A percentile compares a stretch with the other conserved stretches of the same genome.
Conservation (phyloP, 2,329 filamentous ascomycete species). For the Cyanodermella asteris region DNA sequence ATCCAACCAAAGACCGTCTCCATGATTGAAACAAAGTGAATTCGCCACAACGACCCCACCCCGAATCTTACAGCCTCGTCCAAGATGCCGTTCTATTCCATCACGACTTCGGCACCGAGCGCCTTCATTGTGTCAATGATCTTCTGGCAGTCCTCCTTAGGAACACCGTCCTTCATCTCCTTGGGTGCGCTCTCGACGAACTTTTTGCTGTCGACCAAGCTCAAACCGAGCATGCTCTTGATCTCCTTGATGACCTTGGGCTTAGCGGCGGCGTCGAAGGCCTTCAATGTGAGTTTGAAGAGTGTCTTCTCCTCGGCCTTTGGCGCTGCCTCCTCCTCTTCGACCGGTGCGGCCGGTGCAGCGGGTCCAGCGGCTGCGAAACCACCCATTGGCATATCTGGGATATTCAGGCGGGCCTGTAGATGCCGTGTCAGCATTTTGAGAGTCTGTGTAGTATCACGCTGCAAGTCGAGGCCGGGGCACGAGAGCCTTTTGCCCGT, state of each 20-base stretch:
- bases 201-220: slow-evolving; percentile 98
- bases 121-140: slow-evolving; percentile 88
- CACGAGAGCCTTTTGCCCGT: background rate
- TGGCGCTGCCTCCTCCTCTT: slow-evolving; percentile 74
- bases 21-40: too few species aligned
- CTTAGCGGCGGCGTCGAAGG: slow-evolving; percentile 73
- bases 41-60: too few species aligned
- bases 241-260: slow-evolving; percentile 99
- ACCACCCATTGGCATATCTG: slow-evolving; percentile 84
- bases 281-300: slow-evolving; percentile 86
- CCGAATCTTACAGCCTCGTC: too few species aligned
- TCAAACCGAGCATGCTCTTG: slow-evolving; percentile 85
- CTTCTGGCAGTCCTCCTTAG: slow-evolving; percentile 98
- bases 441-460: background rate
- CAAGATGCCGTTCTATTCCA: slow-evolving; percentile 5
- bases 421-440: slow-evolving; percentile 6
- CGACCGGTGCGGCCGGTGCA: slow-evolving; percentile 35
- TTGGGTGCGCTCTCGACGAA: slow-evolving; percentile 97
- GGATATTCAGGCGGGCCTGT: slow-evolving; percentile 86
- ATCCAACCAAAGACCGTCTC: too few species aligned
- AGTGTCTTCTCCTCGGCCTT: slow-evolving; percentile 84
- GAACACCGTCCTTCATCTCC: slow-evolving; percentile 95
- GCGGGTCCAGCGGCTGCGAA: slow-evolving; percentile 46
- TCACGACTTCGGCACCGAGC: slow-evolving; percentile 37
- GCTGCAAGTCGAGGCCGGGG: background rate